Evolutionary conservation across 495 filamentous ascomycete species (phyloP), one percentile per base, ranked within the genome.

Genomic region (Annulohypoxylon nitens): DNA sequence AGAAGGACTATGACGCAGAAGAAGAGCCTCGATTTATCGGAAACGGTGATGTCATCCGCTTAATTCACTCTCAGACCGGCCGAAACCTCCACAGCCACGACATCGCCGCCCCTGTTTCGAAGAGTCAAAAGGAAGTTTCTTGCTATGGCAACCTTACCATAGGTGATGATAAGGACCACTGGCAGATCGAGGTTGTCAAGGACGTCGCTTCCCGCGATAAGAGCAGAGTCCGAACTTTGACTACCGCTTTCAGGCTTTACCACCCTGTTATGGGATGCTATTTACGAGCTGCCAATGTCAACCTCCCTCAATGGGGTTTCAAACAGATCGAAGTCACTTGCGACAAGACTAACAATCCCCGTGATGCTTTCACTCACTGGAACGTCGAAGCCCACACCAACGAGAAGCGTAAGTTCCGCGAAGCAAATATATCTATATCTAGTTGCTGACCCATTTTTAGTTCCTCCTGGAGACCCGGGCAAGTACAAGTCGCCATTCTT

Each of bases 291-390:
- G 97, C 95, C 71, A 99, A 97, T 75, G 91, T 94, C 76, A 98
- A 98, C 80, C 87, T 99, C 62, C 96, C 96, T 23, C 96, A 98
- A 78, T 99, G 96, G 96, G 96, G 96, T 67, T 99, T 99, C 88
- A 99, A 99, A 85, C 96, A 99, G 81, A 98, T 98, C 75, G 96
- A 99, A 83, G 93, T 94, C 25, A 97, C 94, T 16, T 99, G 96
- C 81, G 88, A 89, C 67, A 98, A 98, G 85, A 90, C 92, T 72
- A 98, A 98, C 83, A 95, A 95, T 76, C 93, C 94, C 1, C 85
- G 89, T 33, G 96, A 99, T 81, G 88, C 93, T 67, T 98, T 97
- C 79, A 98, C 96, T 11, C 96, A 99, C 85, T 99, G 96, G 96
- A 99, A 99, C 81, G 92, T 99, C 36, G 96, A 99, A 83, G 90